A percentile compares a stretch with the other conserved stretches of the same genome.
Evolutionary conservation across 257 asterid genomes (phyloP).

Genomic region (Solanum pinnatisectum): DNA sequence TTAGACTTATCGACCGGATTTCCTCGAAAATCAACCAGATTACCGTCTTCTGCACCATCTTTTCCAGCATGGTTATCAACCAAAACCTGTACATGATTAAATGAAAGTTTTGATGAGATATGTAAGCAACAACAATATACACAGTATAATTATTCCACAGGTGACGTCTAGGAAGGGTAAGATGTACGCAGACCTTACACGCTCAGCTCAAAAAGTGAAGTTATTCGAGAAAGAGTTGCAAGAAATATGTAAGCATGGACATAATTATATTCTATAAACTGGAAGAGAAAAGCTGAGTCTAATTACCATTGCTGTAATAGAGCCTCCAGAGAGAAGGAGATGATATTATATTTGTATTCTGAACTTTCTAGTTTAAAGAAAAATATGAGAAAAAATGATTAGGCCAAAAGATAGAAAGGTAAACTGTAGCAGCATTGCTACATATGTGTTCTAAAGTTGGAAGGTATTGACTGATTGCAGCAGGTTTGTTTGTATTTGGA

Average conservation of each 20-base stretch:
- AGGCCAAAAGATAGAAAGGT: neutral
- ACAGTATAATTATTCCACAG: neutral
- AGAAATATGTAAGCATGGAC: neutral
- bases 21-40: constrained; percentile 54
- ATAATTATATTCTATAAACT: neutral
- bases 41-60: constrained; percentile 28
- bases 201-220: too few relatives aligned
- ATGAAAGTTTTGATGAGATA: neutral
- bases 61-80: constrained; percentile 18
- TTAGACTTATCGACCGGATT: constrained; percentile 58
- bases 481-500: constrained; percentile 19
- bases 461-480: neutral
- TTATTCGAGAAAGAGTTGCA: too few relatives aligned
- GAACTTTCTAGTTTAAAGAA: constrained; percentile 16
- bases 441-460: constrained; percentile 7
- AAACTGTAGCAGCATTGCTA: neutral
- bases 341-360: neutral
- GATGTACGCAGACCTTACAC: neutral
- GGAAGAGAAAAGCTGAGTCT: neutral
- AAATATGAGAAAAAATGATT: neutral
- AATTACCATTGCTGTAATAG: neutral
- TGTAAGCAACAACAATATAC: neutral
- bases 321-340: neutral
- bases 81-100: constrained; percentile 36
- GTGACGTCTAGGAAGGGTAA: neutral